phyloP scores from a whole-genome alignment of 257 asterid genomes.

The Apocynum venetum region DNA sequence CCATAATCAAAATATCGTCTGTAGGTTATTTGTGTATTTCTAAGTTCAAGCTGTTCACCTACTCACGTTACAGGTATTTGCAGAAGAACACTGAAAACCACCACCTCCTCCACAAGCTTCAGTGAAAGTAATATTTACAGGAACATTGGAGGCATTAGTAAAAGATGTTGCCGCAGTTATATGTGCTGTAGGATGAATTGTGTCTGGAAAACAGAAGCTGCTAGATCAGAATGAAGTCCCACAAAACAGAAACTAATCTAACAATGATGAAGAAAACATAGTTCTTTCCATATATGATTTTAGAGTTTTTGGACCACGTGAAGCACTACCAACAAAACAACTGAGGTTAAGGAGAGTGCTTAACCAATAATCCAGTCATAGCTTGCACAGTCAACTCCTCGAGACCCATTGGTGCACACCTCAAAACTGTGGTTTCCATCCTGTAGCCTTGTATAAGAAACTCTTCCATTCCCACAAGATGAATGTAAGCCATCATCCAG shows the following conservation, averaged over 20 bases:
- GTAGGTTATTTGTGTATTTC: background rate
- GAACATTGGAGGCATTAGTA: slow-evolving; percentile 63
- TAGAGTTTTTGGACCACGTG: background rate
- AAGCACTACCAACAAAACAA: background rate
- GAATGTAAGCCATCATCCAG: slow-evolving; percentile 52
- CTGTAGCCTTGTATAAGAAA: slow-evolving; percentile 40
- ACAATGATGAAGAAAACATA: background rate
- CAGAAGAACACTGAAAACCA: slow-evolving; percentile 70
- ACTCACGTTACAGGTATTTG: slow-evolving; percentile 88
- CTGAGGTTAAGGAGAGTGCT: slow-evolving; percentile 18
- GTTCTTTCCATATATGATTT: background rate
- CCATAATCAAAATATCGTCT: background rate
- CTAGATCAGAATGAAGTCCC: slow-evolving; percentile 3
- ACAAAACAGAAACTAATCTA: background rate
- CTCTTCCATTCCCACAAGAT: slow-evolving; percentile 48
- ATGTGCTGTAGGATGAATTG: slow-evolving; percentile 65
- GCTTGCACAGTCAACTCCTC: slow-evolving; percentile 55
- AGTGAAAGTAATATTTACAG: slow-evolving; percentile 65
- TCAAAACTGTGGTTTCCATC: slow-evolving; percentile 79
- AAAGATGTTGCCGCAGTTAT: slow-evolving; percentile 48
- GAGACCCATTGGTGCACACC: slow-evolving; percentile 56
- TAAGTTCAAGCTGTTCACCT: slow-evolving; percentile 29
- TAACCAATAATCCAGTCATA: slow-evolving; percentile 84
- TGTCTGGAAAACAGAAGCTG: slow-evolving; percentile 52
- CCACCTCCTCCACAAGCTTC: slow-evolving; percentile 65